Conservation (phyloP, 495 filamentous ascomycete species). For the Penicillium antarcticum region DNA sequence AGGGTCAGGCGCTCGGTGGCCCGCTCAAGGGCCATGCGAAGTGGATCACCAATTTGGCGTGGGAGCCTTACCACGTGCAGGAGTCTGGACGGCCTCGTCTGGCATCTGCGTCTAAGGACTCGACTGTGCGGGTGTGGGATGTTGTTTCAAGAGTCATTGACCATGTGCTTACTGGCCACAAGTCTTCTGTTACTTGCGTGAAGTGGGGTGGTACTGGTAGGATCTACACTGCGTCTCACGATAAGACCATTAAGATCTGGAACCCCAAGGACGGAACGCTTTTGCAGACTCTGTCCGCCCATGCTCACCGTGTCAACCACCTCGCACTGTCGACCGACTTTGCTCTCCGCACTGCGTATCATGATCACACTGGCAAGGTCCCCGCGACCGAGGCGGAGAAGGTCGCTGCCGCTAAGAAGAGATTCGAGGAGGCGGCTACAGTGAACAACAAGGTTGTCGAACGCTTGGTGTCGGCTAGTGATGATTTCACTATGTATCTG, state of each 20-base stretch:
- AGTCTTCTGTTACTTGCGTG: conserved; percentile 82
- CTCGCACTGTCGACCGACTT: conserved; percentile 92
- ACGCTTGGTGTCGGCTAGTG: conserved; percentile 82
- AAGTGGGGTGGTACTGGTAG: conserved; percentile 88
- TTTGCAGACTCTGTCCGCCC: conserved; percentile 71
- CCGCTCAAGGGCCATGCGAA: conserved; percentile 87
- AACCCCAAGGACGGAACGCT: conserved; percentile 74
- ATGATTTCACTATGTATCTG: conserved; percentile 95
- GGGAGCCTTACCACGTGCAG: conserved; percentile 93
- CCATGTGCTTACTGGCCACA: conserved; percentile 81
- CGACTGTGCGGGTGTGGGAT: conserved; percentile 86
- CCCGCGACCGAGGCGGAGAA: conserved; percentile 69
- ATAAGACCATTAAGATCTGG: conserved; percentile 93
- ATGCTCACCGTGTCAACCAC: conserved; percentile 96
- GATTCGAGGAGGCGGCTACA: conserved; percentile 86
- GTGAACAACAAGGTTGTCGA: conserved; percentile 77
- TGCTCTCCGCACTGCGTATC: conserved; percentile 81
- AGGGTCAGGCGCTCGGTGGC: conserved; percentile 70
- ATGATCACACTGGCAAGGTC: conserved; percentile 74
- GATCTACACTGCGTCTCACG: conserved; percentile 88
- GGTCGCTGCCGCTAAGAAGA: conserved; percentile 68
- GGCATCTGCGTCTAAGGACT: conserved; percentile 87
- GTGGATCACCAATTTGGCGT: conserved; percentile 83
- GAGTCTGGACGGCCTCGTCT: conserved; percentile 69
- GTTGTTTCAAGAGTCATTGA: conserved; percentile 74